phyloP scores from a whole-genome alignment of 345 rosid species.

The Xanthoceras sorbifolium region DNA sequence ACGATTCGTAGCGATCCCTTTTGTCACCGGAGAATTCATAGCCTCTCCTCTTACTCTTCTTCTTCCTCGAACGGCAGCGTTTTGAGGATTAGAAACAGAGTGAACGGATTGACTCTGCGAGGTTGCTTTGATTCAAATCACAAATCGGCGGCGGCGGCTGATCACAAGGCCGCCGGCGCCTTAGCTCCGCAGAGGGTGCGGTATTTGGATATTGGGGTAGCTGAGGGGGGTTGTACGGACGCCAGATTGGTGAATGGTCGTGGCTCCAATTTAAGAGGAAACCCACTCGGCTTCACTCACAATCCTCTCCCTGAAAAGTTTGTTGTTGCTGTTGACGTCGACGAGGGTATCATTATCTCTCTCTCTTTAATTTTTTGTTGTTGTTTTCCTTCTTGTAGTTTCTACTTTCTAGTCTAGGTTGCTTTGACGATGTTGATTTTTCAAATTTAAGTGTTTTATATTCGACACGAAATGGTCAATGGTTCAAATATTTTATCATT shows the following conservation, averaged over 20 bases:
- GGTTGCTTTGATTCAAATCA: conserved; percentile 44
- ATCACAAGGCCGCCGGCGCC: conserved; percentile 51
- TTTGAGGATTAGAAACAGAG: background rate
- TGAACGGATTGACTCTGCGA: conserved; percentile 38
- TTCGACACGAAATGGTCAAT: conserved; percentile 7
- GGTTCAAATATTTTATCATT: background rate
- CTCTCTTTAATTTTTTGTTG: background rate
- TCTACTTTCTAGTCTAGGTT: background rate
- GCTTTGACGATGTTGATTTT: background rate
- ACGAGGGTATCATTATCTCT: conserved; percentile 67
- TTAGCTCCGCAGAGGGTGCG: conserved; percentile 46
- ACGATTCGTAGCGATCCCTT: conserved; percentile 25
- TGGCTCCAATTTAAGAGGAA: conserved; percentile 41
- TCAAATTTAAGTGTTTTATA: background rate
- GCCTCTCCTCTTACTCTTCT: conserved; percentile 1
- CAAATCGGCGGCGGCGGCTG: conserved; percentile 12
- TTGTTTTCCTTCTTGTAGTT: background rate
- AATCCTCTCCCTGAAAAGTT: conserved; percentile 47
- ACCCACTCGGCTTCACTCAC: conserved; percentile 42
- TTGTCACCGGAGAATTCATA: conserved; percentile 20
- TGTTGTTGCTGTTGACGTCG: conserved; percentile 92
- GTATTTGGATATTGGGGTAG: conserved; percentile 42
- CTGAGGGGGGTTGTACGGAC: conserved; percentile 37
- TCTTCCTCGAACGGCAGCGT: background rate
- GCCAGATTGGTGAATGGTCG: conserved; percentile 45